Conservation (phyloP, 257 asterid species). For the Pogostemon cablin region DNA sequence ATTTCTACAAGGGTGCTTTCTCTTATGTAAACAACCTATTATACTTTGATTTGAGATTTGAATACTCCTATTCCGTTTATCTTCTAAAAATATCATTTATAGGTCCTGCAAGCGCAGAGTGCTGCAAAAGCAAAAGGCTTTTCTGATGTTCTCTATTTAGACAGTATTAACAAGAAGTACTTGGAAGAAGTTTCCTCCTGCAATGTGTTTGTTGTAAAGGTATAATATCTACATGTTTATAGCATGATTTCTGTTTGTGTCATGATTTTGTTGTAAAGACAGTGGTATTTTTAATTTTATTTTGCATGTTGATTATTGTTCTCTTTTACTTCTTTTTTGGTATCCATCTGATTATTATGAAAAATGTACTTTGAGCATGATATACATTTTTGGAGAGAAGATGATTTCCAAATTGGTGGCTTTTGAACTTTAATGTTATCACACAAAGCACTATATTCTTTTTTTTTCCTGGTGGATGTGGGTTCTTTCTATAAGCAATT, state of each 20-base stretch:
- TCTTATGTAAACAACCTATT: slow-evolving; percentile 9
- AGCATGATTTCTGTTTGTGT: background rate
- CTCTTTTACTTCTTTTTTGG: slow-evolving; percentile 1
- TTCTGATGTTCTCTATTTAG: slow-evolving; percentile 91
- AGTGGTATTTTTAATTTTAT: background rate
- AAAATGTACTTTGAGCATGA: background rate
- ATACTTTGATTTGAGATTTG: slow-evolving; percentile 5
- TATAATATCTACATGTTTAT: slow-evolving; percentile 33
- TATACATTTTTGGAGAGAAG: no score
- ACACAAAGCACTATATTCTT: no score
- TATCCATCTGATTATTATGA: background rate
- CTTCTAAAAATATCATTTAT: slow-evolving; percentile 20
- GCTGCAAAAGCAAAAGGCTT: slow-evolving; percentile 93
- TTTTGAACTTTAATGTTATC: no score
- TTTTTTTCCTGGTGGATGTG: background rate
- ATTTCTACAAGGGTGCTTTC: background rate
- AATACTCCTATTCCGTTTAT: background rate
- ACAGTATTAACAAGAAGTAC: slow-evolving; percentile 71
- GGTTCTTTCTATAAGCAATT: no score
- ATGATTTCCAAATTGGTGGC: no score
- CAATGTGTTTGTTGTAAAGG: slow-evolving; percentile 95
- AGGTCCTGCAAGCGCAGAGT: slow-evolving; percentile 94
- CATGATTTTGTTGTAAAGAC: background rate
- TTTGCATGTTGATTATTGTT: background rate
- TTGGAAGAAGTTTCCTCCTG: slow-evolving; percentile 97